These are phyloP conservation scores for Tuber brumale DNA, from an alignment of 495 filamentous ascomycete species.

Conservation along the genomic window DNA sequence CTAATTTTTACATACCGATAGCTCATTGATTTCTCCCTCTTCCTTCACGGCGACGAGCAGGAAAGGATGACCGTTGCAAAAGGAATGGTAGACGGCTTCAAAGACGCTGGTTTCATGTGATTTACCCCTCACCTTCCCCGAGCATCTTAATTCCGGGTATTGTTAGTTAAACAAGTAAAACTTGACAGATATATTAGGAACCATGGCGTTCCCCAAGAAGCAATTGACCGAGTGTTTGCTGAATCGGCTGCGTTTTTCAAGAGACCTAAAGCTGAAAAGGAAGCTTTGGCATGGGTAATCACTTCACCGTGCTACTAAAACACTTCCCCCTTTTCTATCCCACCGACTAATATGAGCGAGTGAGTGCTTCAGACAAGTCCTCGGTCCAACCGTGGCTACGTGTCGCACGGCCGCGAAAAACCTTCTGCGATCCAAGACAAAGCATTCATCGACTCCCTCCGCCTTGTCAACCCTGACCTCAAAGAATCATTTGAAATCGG, in stretches of 20 bases:
- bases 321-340: not conserved
- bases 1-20: constrained; percentile 41
- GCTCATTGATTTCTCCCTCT: constrained; percentile 80
- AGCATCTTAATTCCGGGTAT: not conserved
- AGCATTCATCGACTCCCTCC: constrained; percentile 48
- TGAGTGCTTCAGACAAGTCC: constrained; percentile 49
- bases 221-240: constrained; percentile 58
- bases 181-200: constrained; percentile 63
- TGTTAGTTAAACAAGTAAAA: not conserved
- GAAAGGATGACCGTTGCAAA: constrained; percentile 61
- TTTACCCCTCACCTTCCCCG: not conserved
- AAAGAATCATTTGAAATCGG: constrained; percentile 70
- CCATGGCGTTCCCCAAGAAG: constrained; percentile 59
- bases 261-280: constrained; percentile 63
- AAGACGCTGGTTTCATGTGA: constrained; percentile 71
- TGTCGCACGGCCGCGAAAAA: constrained; percentile 60
- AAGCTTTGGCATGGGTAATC: constrained; percentile 56
- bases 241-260: constrained; percentile 72
- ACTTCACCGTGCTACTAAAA: not conserved
- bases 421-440: constrained; percentile 45
- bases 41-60: constrained; percentile 57
- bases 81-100: constrained; percentile 71
- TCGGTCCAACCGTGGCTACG: constrained; percentile 65
- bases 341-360: not conserved
- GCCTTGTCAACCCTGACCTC: constrained; percentile 53